A percentile compares a stretch with the other conserved stretches of the same genome.
Conservation (phyloP, 148 eudicot species). For the Persicaria tinctoria region DNA sequence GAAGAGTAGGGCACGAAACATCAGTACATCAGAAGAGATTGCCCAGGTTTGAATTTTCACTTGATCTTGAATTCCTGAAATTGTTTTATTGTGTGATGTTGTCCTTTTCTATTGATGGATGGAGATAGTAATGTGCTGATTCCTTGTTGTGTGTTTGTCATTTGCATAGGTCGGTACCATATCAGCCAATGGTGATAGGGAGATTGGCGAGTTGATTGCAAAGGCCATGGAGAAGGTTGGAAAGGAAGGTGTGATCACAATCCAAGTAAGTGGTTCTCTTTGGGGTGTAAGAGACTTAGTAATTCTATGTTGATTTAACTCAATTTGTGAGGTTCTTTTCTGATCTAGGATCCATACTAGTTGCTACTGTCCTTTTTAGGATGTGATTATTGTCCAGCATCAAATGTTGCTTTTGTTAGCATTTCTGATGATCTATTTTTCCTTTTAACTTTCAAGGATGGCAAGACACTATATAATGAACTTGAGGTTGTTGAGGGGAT, state of each 20-base stretch:
- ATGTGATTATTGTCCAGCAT: neutral
- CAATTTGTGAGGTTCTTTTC: neutral
- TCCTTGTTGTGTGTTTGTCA: neutral
- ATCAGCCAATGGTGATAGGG: constrained; percentile 73
- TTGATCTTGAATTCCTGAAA: neutral
- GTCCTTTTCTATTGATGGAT: neutral
- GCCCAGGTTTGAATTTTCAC: constrained; percentile 42
- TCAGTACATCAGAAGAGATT: constrained; percentile 91
- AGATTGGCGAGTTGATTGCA: constrained; percentile 71
- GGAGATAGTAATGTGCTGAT: neutral
- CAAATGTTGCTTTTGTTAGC: neutral
- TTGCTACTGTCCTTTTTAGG: neutral
- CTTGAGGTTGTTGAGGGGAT: constrained; percentile 63
- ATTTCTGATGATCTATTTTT: neutral
- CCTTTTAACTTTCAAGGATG: constrained; percentile 40
- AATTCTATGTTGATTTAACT: neutral
- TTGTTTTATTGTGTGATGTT: neutral
- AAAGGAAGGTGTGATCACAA: constrained; percentile 73
- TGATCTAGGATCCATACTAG: neutral
- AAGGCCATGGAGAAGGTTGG: constrained; percentile 85
- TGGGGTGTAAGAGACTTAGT: neutral
- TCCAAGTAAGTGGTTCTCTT: constrained; percentile 34
- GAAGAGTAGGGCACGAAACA: constrained; percentile 79
- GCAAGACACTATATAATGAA: constrained; percentile 61
- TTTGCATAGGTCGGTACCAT: constrained; percentile 68